These are phyloP conservation scores for Omphalotus olearius DNA, from an alignment of 1,284 basidiomycete species.

Conservation along the genomic window DNA sequence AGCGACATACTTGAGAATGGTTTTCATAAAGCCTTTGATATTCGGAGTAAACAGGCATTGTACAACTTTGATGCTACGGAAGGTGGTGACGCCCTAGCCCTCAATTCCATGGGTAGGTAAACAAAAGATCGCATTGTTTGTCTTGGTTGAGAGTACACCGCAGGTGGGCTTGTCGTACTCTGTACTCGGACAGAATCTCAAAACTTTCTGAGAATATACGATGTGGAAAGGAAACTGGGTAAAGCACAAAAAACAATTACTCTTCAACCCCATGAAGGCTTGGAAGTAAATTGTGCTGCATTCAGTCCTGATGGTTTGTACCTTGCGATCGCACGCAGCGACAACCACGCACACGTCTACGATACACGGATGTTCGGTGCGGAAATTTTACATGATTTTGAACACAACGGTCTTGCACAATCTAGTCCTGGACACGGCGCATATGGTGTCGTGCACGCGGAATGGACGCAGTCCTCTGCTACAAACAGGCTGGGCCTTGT, in stretches of 20 bases:
- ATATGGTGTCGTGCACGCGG: conserved; percentile 51
- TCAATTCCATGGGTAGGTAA: conserved; percentile 41
- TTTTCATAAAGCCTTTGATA: conserved; percentile 49
- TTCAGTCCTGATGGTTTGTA: conserved; percentile 62
- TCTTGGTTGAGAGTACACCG: conserved; percentile 1
- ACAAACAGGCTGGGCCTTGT: conserved; percentile 42
- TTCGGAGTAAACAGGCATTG: conserved; percentile 13
- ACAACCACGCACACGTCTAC: conserved; percentile 59
- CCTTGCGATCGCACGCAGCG: conserved; percentile 54
- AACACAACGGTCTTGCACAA: conserved; percentile 36
- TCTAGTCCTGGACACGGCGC: conserved; percentile 26
- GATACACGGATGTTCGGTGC: conserved; percentile 50
- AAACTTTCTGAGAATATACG: conserved; percentile 50
- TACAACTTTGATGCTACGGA: conserved; percentile 42
- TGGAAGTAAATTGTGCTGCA: conserved; percentile 44
- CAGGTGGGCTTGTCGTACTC: conserved; percentile 41
- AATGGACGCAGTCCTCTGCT: conserved; percentile 46
- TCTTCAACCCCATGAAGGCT: conserved; percentile 31
- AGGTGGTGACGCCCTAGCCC: conserved; percentile 48
- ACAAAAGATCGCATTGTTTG: not conserved
- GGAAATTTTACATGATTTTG: conserved; percentile 43
- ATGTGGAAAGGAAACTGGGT: conserved; percentile 33
- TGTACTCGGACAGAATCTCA: conserved; percentile 34
- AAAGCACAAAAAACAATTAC: conserved; percentile 24
- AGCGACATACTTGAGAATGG: conserved; percentile 30